Evolutionary conservation across 768 basidiomycete species (phyloP).

Genomic region (Pleurotus salmoneostramineus): DNA sequence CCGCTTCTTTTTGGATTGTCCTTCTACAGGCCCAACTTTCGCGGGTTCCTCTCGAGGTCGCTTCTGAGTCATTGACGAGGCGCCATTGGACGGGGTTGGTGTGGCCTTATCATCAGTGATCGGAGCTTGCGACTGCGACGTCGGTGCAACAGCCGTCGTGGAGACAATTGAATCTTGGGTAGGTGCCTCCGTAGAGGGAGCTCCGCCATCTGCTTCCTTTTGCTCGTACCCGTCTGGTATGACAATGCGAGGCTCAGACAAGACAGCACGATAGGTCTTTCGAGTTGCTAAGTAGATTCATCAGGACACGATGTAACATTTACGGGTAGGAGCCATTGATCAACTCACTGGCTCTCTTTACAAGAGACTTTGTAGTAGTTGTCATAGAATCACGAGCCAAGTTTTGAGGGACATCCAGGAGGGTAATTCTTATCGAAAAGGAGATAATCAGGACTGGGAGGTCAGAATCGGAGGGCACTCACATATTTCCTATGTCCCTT

Average conservation of each 20-base stretch:
- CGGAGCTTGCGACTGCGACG: not conserved
- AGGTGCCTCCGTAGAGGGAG: not conserved
- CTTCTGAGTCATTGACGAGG: not conserved
- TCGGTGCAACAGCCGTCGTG: not conserved
- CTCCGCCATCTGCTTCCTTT: not conserved
- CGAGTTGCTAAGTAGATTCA: slow-evolving; percentile 57
- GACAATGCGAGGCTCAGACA: slow-evolving; percentile 71
- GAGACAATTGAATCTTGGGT: not conserved
- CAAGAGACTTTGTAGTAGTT: slow-evolving; percentile 58
- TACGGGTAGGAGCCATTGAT: not conserved
- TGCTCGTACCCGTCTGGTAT: slow-evolving; percentile 30
- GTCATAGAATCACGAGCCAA: slow-evolving; percentile 60
- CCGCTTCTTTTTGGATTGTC: slow-evolving; percentile 4
- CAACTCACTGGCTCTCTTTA: slow-evolving; percentile 69
- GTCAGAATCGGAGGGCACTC: slow-evolving; percentile 3
- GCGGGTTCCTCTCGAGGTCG: not conserved
- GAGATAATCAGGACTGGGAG: not conserved
- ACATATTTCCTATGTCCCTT: slow-evolving; percentile 76
- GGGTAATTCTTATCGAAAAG: slow-evolving; percentile 41
- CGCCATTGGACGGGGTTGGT: too few relatives aligned
- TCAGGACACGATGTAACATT: not conserved
- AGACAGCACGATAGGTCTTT: slow-evolving; percentile 72
- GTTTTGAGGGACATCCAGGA: slow-evolving; percentile 70
- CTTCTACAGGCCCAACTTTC: not conserved
- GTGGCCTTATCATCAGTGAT: not conserved